These are phyloP conservation scores for Sicyos baderoa DNA, from an alignment of 306 rosid genomes.

Conservation along the genomic window DNA sequence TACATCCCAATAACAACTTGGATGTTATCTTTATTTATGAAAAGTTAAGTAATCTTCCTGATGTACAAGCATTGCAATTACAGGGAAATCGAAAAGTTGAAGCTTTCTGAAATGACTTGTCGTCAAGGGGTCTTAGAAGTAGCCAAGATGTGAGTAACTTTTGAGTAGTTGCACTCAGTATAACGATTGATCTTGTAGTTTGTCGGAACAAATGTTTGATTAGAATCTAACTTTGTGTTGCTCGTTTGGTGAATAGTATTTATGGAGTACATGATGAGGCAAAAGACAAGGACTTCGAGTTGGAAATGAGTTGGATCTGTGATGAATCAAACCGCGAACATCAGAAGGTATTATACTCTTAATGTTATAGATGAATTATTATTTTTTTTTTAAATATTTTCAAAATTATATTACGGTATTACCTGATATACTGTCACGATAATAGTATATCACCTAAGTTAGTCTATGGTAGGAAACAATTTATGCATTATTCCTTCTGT, in stretches of 20 bases:
- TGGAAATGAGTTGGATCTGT: slow-evolving; percentile 98
- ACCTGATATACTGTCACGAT: not conserved
- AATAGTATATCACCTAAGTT: not conserved
- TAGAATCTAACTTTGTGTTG: slow-evolving; percentile 5
- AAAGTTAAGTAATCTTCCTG: slow-evolving; percentile 13
- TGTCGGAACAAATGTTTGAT: slow-evolving; percentile 12
- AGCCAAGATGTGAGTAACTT: slow-evolving; percentile 81
- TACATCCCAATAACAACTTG: slow-evolving; percentile 3
- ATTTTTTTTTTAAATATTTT: too few relatives aligned
- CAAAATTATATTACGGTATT: not conserved
- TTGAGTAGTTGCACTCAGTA: not conserved
- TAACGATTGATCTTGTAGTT: not conserved
- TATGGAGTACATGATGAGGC: slow-evolving; percentile 98
- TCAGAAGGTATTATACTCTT: slow-evolving; percentile 56
- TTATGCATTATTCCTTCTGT: not conserved
- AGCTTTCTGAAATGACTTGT: slow-evolving; percentile 86
- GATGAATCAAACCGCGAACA: slow-evolving; percentile 92
- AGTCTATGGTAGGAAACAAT: not conserved
- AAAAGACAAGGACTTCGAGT: slow-evolving; percentile 88
- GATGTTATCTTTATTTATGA: slow-evolving; percentile 1
- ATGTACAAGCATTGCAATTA: slow-evolving; percentile 20
- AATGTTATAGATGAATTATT: not conserved
- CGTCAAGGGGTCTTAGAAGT: slow-evolving; percentile 93
- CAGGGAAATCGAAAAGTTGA: slow-evolving; percentile 95
- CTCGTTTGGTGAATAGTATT: slow-evolving; percentile 37